Percentiles rank a stretch among this genome's conserved stretches.
Conservation (phyloP, 75 land plant species). For the Sequoiadendron giganteum region DNA sequence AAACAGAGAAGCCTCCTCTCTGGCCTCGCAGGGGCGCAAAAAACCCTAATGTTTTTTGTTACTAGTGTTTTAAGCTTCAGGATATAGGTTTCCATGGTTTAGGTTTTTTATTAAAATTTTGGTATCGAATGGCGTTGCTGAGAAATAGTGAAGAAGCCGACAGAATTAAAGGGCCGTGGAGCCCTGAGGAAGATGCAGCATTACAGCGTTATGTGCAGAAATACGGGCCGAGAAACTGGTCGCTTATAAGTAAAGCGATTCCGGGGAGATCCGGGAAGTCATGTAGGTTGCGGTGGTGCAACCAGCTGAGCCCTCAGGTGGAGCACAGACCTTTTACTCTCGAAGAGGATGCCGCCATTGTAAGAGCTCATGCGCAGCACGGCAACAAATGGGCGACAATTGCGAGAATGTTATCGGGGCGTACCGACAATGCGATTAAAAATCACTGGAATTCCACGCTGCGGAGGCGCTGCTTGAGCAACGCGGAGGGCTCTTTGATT, state of each 20-base stretch:
- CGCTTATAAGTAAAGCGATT: slow-evolving; percentile 76
- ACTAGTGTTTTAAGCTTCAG: background rate
- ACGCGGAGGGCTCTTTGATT: background rate
- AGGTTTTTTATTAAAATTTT: background rate
- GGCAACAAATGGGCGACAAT: slow-evolving; percentile 94
- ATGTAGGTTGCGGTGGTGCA: slow-evolving; percentile 81
- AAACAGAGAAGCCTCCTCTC: background rate
- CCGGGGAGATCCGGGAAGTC: slow-evolving; percentile 78
- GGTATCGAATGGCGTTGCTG: background rate
- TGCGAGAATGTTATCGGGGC: slow-evolving; percentile 69
- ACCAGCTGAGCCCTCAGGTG: slow-evolving; percentile 86
- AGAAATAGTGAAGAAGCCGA: slow-evolving; percentile 33
- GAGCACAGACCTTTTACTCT: slow-evolving; percentile 77
- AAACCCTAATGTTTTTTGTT: background rate
- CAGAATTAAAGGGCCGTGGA: slow-evolving; percentile 91
- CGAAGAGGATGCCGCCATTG: slow-evolving; percentile 67
- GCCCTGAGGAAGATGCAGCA: slow-evolving; percentile 79
- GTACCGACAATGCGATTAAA: slow-evolving; percentile 87
- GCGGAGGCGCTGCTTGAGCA: slow-evolving; percentile 46
- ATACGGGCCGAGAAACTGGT: slow-evolving; percentile 84
- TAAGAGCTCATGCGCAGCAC: slow-evolving; percentile 65
- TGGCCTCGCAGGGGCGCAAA: background rate
- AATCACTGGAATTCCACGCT: slow-evolving; percentile 94
- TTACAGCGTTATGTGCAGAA: slow-evolving; percentile 64
- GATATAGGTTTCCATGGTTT: background rate